Conservation (phyloP, 73 alveolate genomes). For the Paramecium sonneborni region DNA sequence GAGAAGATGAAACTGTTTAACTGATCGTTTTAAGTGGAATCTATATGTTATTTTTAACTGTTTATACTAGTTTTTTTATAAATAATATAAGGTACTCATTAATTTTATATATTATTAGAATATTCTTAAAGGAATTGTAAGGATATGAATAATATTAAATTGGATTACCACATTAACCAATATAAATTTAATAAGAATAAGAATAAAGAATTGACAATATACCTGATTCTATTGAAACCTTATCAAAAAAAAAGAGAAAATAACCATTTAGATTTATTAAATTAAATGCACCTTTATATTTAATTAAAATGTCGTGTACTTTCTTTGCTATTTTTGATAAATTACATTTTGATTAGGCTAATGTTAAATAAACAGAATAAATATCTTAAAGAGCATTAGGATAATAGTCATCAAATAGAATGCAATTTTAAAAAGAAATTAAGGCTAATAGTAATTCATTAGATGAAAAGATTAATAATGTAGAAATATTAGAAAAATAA, state of each 20-base stretch:
- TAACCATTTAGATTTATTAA: not conserved
- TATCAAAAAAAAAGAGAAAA: not conserved
- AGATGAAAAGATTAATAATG: not conserved
- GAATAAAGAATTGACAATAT: not conserved
- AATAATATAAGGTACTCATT: not conserved
- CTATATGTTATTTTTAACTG: not conserved
- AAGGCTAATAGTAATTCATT: not conserved
- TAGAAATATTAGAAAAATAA: not conserved
- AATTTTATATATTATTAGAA: not conserved
- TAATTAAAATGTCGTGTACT: conserved; percentile 17
- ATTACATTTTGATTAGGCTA: not conserved
- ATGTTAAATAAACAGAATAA: not conserved
- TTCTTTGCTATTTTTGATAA: conserved; percentile 50
- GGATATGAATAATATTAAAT: not conserved
- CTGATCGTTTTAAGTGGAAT: not conserved
- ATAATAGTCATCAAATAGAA: not conserved
- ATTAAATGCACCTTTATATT: not conserved
- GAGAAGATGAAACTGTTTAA: not conserved
- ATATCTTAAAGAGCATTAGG: not conserved
- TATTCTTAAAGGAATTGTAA: not conserved
- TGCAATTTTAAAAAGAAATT: not conserved
- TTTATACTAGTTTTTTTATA: not conserved
- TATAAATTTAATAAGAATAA: not conserved
- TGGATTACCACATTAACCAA: not conserved
- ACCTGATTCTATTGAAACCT: not conserved